These are phyloP conservation scores for Stagonosporopsis cucurbitacearum DNA, from an alignment of 2,329 filamentous ascomycete genomes.

Conservation along the genomic window DNA sequence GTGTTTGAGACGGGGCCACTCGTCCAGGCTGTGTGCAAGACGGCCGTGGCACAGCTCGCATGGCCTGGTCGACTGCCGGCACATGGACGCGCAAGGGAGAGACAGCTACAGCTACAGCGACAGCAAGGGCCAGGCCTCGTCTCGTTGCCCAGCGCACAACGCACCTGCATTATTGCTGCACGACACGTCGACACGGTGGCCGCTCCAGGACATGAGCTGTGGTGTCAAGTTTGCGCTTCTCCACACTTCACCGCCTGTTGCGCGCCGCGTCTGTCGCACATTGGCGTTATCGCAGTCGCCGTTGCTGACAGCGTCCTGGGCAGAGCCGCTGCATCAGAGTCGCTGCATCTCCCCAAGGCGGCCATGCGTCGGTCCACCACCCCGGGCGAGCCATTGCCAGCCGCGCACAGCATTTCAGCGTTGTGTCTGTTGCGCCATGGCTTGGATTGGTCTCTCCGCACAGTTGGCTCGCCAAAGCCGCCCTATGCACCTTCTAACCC, in stretches of 20 bases:
- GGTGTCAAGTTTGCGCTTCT: slow-evolving; percentile 22
- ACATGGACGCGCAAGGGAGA: slow-evolving; percentile 6
- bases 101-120: background rate
- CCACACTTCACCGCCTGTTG: slow-evolving; percentile 28
- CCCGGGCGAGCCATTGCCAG: slow-evolving; percentile 3
- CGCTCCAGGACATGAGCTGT: slow-evolving; percentile 20
- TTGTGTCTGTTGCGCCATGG: slow-evolving; percentile 26
- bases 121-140: slow-evolving; percentile 17
- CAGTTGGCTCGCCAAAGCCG: slow-evolving; percentile 30
- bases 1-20: slow-evolving; percentile 14
- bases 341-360: background rate
- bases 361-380: background rate
- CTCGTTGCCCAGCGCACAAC: slow-evolving; percentile 14
- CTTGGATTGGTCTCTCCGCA: slow-evolving; percentile 32
- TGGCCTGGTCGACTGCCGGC: slow-evolving; percentile 6
- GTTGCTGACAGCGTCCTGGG: background rate
- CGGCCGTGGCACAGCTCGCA: slow-evolving; percentile 25
- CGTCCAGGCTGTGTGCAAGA: slow-evolving; percentile 13
- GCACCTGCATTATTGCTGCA: slow-evolving; percentile 19
- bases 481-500: slow-evolving; percentile 19
- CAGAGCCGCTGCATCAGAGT: background rate
- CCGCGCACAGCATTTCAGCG: slow-evolving; percentile 7
- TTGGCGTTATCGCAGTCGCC: no score
- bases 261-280: slow-evolving; percentile 2
- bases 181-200: slow-evolving; percentile 23